A percentile compares a stretch with the other conserved stretches of the same genome.
Conservation (phyloP, 768 basidiomycete genomes). For the Hemileccinum impolitum region DNA sequence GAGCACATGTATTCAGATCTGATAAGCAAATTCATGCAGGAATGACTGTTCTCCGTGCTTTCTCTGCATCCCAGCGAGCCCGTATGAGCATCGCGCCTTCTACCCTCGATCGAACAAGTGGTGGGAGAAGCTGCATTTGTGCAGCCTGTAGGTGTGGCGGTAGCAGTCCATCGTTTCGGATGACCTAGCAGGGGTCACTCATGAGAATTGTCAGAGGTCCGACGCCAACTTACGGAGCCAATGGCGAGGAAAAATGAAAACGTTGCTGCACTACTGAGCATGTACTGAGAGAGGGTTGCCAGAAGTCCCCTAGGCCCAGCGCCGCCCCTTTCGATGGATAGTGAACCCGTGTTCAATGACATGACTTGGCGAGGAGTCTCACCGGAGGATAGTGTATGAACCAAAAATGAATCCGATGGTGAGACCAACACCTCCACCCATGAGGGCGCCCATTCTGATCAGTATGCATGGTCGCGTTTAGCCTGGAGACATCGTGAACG, state of each 20-base stretch:
- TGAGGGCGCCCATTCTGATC: slow-evolving; percentile 85
- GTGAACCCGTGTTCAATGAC: slow-evolving; percentile 4
- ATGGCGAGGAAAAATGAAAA: slow-evolving; percentile 97
- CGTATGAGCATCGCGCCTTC: slow-evolving; percentile 71
- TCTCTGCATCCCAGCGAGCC: slow-evolving; percentile 73
- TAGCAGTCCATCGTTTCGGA: slow-evolving; percentile 71
- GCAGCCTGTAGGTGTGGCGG: slow-evolving; percentile 63
- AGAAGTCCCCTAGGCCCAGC: slow-evolving; percentile 88
- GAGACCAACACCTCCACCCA: slow-evolving; percentile 91
- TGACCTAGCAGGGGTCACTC: slow-evolving; percentile 54
- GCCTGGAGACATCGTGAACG: slow-evolving; percentile 2
- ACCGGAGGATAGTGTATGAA: slow-evolving; percentile 88
- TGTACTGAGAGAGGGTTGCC: slow-evolving; percentile 94
- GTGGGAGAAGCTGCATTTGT: slow-evolving; percentile 53
- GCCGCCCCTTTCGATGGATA: slow-evolving; percentile 56
- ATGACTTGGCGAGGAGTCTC: slow-evolving; percentile 22
- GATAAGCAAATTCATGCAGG: slow-evolving; percentile 13
- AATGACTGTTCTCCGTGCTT: slow-evolving; percentile 24
- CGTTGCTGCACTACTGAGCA: slow-evolving; percentile 96
- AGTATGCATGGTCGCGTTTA: slow-evolving; percentile 8
- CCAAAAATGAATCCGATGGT: slow-evolving; percentile 99
- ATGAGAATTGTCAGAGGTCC: background rate
- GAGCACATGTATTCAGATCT: slow-evolving; percentile 13
- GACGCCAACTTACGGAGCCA: slow-evolving; percentile 69
- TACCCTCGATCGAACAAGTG: slow-evolving; percentile 57